Base-by-base conservation (phyloP, 305 asterid genomes). In the Fraxinus ornus region DNA sequence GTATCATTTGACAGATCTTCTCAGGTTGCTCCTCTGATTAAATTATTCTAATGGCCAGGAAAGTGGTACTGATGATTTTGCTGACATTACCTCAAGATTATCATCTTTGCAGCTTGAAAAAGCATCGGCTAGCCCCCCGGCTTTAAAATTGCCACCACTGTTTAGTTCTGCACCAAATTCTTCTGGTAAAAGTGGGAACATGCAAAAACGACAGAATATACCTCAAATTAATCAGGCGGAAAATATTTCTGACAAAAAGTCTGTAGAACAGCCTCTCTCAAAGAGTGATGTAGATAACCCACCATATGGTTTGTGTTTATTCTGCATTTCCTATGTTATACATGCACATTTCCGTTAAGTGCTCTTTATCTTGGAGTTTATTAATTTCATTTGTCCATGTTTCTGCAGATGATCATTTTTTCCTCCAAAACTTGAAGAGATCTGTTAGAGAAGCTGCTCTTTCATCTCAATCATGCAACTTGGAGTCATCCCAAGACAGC, bases 361-460 rank as follows among this genome's bases (percentile, higher is more conserved):
- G 28, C 26, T 72, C 41, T 72, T 35, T 72, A 7, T 72, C 77
- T 72, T 75, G 66, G 78, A 71, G 73, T 68, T 78, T 84, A 60
- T 6, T 37, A 19, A 81, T 76, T 73, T 64, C 36, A 60, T 68
- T 83, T 80, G 77, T 78, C 44, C 68, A 35, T 80, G 35, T 79
- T 76, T 86, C 81, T 89, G 90, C 94, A 96, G 99, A 92, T 85
- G 92, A 90, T 83, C 75, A 85, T 87, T 87, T 84, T 86, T 93
- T 86, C 82, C 91, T 93, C 62, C 98, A 92, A 88, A 92, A 94
- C 84, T 85, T 95, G 90, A 94, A 91, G 91, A 92, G 95, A 91
- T 92, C 98, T 78, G 98, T 95, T 80, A 90, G 99, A 88, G 97
- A 92, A 90, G 97, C 98, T 88, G 99, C 98, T 82, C 96, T 93